phyloP scores from a whole-genome alignment of 176 grass and related monocot genomes.

The Ananas comosus region DNA sequence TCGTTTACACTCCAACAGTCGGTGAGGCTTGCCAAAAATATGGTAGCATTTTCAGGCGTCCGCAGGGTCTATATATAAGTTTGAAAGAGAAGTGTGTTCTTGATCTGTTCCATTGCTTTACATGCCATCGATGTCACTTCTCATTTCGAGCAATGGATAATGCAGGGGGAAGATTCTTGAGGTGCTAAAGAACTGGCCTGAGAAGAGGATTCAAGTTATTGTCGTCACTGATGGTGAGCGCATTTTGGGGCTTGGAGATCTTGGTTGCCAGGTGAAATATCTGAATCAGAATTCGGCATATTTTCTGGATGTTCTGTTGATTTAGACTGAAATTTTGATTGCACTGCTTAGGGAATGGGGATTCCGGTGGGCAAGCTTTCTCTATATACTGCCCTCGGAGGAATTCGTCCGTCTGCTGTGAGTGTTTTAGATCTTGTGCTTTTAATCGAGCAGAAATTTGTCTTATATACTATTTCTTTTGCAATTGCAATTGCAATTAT shows the following conservation, averaged over 20 bases:
- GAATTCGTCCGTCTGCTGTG: slow-evolving; percentile 85
- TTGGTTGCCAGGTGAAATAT: slow-evolving; percentile 84
- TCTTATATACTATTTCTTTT: background rate
- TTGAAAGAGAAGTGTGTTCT: slow-evolving; percentile 85
- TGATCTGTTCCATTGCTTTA: slow-evolving; percentile 14
- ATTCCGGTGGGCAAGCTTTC: slow-evolving; percentile 99
- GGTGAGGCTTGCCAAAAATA: slow-evolving; percentile 99
- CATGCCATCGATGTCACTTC: background rate
- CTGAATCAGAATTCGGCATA: background rate
- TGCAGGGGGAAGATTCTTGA: slow-evolving; percentile 83
- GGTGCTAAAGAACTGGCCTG: slow-evolving; percentile 97
- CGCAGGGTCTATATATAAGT: slow-evolving; percentile 93
- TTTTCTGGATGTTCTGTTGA: slow-evolving; percentile 21
- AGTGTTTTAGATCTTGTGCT: slow-evolving; percentile 14
- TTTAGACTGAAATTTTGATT: slow-evolving; percentile 12
- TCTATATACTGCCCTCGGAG: slow-evolving; percentile 94
- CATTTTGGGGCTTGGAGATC: slow-evolving; percentile 96
- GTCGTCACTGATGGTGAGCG: slow-evolving; percentile 97
- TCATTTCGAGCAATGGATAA: slow-evolving; percentile 14
- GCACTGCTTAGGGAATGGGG: slow-evolving; percentile 75
- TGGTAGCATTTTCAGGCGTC: slow-evolving; percentile 75
- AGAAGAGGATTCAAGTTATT: slow-evolving; percentile 86
- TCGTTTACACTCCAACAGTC: slow-evolving; percentile 94
- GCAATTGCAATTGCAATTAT: too few species aligned
- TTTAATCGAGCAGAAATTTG: background rate